phyloP scores from a whole-genome alignment of 164 flowering plant genomes.

The Dillenia turbinata region DNA sequence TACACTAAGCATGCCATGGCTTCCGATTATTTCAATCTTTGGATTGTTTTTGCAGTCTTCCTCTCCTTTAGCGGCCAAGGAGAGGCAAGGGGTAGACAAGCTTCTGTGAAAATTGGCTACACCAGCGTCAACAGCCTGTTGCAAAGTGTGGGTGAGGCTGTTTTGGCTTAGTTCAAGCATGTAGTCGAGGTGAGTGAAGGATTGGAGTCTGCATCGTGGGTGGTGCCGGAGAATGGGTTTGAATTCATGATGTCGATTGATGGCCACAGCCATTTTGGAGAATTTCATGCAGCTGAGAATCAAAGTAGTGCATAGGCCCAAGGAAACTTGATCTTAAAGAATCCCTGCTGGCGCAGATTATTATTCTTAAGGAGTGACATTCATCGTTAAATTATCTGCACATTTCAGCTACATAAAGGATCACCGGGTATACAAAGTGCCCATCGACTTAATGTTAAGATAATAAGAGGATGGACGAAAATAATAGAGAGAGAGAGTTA shows the following conservation, averaged over 20 bases:
- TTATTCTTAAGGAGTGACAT: constrained; percentile 23
- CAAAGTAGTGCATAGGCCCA: constrained; percentile 26
- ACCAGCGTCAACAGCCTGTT: constrained; percentile 21
- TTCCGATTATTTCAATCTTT: constrained; percentile 49
- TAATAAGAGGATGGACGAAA: too few relatives aligned
- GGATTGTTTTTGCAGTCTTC: constrained; percentile 32
- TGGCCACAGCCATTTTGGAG: constrained; percentile 55
- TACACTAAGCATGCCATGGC: constrained; percentile 33
- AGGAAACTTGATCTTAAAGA: constrained; percentile 11
- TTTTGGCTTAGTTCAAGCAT: constrained; percentile 30
- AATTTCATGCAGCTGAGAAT: constrained; percentile 27
- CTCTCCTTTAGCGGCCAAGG: constrained; percentile 24
- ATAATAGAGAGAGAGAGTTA: too few relatives aligned
- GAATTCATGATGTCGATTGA: constrained; percentile 54
- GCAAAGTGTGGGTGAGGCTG: constrained; percentile 31
- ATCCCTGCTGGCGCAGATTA: constrained; percentile 4
- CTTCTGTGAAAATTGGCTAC: constrained; percentile 42
- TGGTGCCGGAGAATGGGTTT: constrained; percentile 48
- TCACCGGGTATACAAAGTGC: too few relatives aligned
- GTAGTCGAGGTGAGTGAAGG: constrained; percentile 48
- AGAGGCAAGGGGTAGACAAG: constrained; percentile 78
- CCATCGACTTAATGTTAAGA: too few relatives aligned
- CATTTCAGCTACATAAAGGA: neutral
- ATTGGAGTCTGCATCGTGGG: constrained; percentile 49
- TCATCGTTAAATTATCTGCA: constrained; percentile 29